These are phyloP conservation scores for Elaphomyces granulatus DNA, from an alignment of 495 filamentous ascomycete genomes.

Conservation along the genomic window DNA sequence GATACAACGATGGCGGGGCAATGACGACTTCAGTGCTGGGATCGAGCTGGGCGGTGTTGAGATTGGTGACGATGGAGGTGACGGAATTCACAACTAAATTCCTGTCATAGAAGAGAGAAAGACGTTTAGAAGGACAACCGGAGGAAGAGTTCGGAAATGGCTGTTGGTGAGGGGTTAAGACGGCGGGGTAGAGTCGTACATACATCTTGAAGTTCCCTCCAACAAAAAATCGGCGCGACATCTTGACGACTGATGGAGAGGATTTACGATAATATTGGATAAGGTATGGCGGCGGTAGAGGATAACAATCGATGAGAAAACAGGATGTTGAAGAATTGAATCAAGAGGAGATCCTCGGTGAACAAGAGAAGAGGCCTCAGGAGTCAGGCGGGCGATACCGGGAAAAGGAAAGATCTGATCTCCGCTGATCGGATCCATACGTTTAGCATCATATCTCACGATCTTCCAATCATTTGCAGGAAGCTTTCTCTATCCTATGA, in stretches of 20 bases:
- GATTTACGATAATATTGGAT: too few relatives aligned
- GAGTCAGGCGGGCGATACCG: too few relatives aligned
- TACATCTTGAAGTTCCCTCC: conserved; percentile 99
- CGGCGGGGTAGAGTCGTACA: conserved; percentile 16
- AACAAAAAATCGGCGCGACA: conserved; percentile 97
- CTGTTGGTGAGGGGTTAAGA: conserved; percentile 9
- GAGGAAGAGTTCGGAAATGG: conserved; percentile 10
- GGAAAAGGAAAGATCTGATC: too few relatives aligned
- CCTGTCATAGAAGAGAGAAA: conserved; percentile 33
- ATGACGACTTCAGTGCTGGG: conserved; percentile 65
- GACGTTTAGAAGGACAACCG: conserved; percentile 1
- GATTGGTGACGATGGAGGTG: conserved; percentile 70
- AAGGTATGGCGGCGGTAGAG: too few relatives aligned
- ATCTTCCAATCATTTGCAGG: too few relatives aligned
- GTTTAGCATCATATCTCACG: too few relatives aligned
- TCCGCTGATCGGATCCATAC: too few relatives aligned
- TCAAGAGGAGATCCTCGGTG: conserved; percentile 5
- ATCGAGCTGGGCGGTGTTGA: conserved; percentile 59
- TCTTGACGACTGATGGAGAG: too few relatives aligned
- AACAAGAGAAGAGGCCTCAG: conserved; percentile 3
- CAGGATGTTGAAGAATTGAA: conserved; percentile 2
- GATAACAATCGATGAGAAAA: background rate
- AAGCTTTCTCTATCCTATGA: too few relatives aligned
- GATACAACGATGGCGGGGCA: conserved; percentile 79
- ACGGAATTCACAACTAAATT: conserved; percentile 82